Base-by-base conservation (phyloP, 805 yeast species). In the Cyberlindnera samutprakarnensis region DNA sequence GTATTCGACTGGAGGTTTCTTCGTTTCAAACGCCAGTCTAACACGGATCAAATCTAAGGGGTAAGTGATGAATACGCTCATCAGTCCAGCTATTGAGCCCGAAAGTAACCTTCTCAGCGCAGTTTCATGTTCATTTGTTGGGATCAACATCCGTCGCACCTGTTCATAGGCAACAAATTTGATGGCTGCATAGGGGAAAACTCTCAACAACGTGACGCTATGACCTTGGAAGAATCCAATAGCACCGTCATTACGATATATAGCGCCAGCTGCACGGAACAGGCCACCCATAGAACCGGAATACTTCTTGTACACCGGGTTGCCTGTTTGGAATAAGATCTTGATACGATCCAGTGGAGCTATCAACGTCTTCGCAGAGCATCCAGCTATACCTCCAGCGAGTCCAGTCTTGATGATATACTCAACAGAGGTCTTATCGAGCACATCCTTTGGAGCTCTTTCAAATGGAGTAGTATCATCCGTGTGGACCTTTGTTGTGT, bases 81-180 rank as follows among this genome's bases (percentile, higher is more conserved):
- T 68, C 7, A 92, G 70, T 1, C 97, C 98, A 2, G 95, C 82
- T 9, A 92, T 62, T 10, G 95, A 84, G 3, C 98, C 98, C 6
- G 96, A 83, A 50, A 83, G 46, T 38, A 88, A 66, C 41, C 98
- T 64, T 47, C 97, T 71, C 22, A 69, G 61, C 4, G 83, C 86
- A 1, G 95, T 84, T 54, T 92, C 98, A 48, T 75, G 71, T 10
- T 62, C 61, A 36, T 74, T 78, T 31, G 69, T 63, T 3, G 95
- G 95, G 31, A 92, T 92, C 38, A 92, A 57, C 2, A 82, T 34
- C 10, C 83, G 67, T 39, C 98, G 62, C 29, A 88, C 75, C 56
- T 92, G 97, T 59, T 92, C 98, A 57, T 92, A 92, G 8, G 94
- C 88, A 12, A 92, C 95, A 56, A 90, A 92, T 55, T 92, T 92